These are phyloP conservation scores for Neurospora sp. DNA, from an alignment of 495 filamentous ascomycete genomes.

Conservation along the genomic window DNA sequence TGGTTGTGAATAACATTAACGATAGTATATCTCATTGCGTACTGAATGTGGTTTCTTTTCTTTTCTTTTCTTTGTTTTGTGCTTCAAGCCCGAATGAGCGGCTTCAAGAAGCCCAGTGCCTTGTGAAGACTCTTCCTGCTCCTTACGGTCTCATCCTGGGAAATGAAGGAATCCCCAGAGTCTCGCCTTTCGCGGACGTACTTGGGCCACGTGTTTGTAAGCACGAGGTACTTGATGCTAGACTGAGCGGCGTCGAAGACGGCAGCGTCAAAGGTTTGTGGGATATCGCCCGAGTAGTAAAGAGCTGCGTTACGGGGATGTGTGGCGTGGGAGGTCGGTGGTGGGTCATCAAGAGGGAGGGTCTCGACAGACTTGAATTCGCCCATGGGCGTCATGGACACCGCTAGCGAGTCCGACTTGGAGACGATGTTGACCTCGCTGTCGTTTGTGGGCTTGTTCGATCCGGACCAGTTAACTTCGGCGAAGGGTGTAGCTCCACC, in stretches of 20 bases:
- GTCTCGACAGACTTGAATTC: neutral
- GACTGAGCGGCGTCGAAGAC: conserved; percentile 52
- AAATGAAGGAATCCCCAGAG: conserved; percentile 9
- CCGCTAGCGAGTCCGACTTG: neutral
- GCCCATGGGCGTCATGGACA: neutral
- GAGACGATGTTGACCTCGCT: conserved; percentile 12
- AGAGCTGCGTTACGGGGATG: neutral
- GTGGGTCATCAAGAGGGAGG: neutral
- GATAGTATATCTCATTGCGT: neutral
- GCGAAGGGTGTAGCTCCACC: conserved; percentile 16
- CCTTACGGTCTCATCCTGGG: neutral
- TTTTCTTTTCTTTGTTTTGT: neutral
- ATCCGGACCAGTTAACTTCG: conserved; percentile 6
- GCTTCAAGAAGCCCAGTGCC: conserved; percentile 10
- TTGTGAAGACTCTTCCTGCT: conserved; percentile 5
- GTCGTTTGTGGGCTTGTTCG: neutral
- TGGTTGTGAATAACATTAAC: neutral
- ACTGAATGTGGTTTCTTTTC: neutral
- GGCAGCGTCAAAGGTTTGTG: conserved; percentile 36
- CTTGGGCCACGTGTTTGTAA: conserved; percentile 63
- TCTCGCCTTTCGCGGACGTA: conserved; percentile 35
- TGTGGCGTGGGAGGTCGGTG: neutral
- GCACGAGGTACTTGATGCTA: conserved; percentile 58
- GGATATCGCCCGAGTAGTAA: conserved; percentile 28
- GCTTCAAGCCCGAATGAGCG: neutral